phyloP scores from a whole-genome alignment of 805 yeast species.

The Yarrowia hollandica region DNA sequence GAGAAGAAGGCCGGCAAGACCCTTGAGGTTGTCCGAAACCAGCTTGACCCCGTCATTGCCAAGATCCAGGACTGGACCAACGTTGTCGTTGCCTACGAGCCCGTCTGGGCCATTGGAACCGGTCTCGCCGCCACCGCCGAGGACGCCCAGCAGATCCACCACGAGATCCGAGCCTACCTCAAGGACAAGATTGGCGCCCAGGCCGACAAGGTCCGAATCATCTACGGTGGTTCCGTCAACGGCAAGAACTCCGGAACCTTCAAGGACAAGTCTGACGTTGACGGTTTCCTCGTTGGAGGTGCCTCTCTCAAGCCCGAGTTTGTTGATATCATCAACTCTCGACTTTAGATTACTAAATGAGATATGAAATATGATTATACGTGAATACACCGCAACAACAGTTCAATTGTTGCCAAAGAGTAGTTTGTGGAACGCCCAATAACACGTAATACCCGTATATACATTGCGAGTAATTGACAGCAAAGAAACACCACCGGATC shows the following conservation, averaged over 20 bases:
- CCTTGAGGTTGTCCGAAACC: slow-evolving; percentile 81
- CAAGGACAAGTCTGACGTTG: slow-evolving; percentile 90
- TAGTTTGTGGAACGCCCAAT: too few relatives aligned
- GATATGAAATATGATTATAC: too few relatives aligned
- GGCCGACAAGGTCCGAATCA: slow-evolving; percentile 80
- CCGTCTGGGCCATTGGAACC: slow-evolving; percentile 99
- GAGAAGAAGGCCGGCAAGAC: slow-evolving; percentile 90
- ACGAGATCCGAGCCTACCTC: slow-evolving; percentile 81
- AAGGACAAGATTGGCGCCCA: slow-evolving; percentile 74
- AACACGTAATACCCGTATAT: too few relatives aligned
- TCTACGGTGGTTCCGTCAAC: slow-evolving; percentile 98
- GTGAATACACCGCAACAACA: too few relatives aligned
- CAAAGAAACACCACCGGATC: too few relatives aligned
- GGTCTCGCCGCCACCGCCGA: slow-evolving; percentile 98
- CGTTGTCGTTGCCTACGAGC: slow-evolving; percentile 96
- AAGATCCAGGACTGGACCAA: slow-evolving; percentile 84
- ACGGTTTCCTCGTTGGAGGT: slow-evolving; percentile 99
- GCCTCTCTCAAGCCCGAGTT: slow-evolving; percentile 98
- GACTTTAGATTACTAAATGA: slow-evolving; percentile 69
- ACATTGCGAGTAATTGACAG: too few relatives aligned
- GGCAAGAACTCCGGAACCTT: slow-evolving; percentile 89
- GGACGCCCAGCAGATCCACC: slow-evolving; percentile 96
- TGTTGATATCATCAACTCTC: slow-evolving; percentile 89
- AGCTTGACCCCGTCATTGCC: slow-evolving; percentile 83
- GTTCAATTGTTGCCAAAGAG: too few relatives aligned